Conservation (phyloP, 345 rosid genomes). For the Citrus cavaleriei region DNA sequence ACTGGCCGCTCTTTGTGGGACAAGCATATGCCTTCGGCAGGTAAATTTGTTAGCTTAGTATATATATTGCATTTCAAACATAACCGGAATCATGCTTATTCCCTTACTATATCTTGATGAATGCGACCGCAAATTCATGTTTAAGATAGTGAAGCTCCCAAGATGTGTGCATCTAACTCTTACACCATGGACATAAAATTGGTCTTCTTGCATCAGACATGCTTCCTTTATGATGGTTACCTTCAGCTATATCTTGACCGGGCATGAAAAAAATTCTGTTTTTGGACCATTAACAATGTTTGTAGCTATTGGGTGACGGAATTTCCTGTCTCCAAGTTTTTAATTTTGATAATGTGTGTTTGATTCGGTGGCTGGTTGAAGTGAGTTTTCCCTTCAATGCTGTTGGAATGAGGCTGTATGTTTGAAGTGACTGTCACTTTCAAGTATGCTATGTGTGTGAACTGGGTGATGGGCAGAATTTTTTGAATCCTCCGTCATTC, state of each 20-base stretch:
- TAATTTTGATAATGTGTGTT: background rate
- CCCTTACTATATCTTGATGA: background rate
- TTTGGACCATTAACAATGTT: background rate
- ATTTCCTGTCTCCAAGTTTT: background rate
- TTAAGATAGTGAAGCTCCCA: background rate
- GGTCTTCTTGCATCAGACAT: background rate
- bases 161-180: too few relatives aligned
- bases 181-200: background rate
- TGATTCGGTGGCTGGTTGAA: background rate
- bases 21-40: conserved; percentile 67
- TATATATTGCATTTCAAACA: background rate
- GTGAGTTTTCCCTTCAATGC: background rate
- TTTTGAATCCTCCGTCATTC: background rate
- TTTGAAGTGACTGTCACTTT: background rate
- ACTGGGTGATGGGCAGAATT: background rate
- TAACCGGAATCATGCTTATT: background rate
- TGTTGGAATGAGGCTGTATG: background rate
- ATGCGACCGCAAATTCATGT: background rate
- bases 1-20: conserved; percentile 74
- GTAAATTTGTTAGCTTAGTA: conserved; percentile 20
- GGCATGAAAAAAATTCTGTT: background rate
- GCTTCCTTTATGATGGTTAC: background rate
- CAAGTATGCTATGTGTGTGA: background rate
- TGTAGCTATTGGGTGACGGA: background rate
- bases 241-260: background rate